Evolutionary conservation across 768 basidiomycete genomes (phyloP).

Genomic region (Collybiopsis confluens): DNA sequence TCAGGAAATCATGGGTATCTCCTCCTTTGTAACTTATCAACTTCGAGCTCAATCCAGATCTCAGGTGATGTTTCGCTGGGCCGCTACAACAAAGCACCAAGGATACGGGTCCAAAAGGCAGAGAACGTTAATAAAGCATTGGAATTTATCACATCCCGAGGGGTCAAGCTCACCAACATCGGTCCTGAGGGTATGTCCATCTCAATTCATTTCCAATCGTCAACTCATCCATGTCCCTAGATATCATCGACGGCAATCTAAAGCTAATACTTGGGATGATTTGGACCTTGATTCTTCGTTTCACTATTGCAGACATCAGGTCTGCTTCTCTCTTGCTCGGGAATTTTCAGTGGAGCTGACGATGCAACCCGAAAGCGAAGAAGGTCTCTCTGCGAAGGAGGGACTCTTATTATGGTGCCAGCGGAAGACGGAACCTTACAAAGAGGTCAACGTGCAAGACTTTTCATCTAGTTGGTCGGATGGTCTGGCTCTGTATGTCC

Average conservation of each 20-base stretch:
- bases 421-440: constrained; percentile 88
- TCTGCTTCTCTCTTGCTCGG: constrained; percentile 30
- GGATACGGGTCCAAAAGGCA: constrained; percentile 93
- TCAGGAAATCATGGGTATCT: constrained; percentile 94
- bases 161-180: constrained; percentile 96
- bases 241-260: constrained; percentile 97
- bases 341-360: too few relatives aligned
- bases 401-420: constrained; percentile 98
- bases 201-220: neutral
- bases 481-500: constrained; percentile 86
- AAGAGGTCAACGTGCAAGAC: constrained; percentile 89
- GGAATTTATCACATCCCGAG: constrained; percentile 90
- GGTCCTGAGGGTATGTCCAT: constrained; percentile 77
- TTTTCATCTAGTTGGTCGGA: constrained; percentile 93
- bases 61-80: constrained; percentile 88
- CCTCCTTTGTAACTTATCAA: neutral
- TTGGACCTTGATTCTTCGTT: constrained; percentile 95
- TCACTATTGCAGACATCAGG: constrained; percentile 99
- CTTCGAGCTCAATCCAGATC: constrained; percentile 1
- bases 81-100: constrained; percentile 86
- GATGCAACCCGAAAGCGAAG: constrained; percentile 57
- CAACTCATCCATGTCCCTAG: constrained; percentile 35
- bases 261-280: constrained; percentile 99
- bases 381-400: constrained; percentile 98
- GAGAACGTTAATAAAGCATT: constrained; percentile 98